These are phyloP conservation scores for Tuber microsphaerosporum DNA, from an alignment of 495 filamentous ascomycete species.

Conservation along the genomic window DNA sequence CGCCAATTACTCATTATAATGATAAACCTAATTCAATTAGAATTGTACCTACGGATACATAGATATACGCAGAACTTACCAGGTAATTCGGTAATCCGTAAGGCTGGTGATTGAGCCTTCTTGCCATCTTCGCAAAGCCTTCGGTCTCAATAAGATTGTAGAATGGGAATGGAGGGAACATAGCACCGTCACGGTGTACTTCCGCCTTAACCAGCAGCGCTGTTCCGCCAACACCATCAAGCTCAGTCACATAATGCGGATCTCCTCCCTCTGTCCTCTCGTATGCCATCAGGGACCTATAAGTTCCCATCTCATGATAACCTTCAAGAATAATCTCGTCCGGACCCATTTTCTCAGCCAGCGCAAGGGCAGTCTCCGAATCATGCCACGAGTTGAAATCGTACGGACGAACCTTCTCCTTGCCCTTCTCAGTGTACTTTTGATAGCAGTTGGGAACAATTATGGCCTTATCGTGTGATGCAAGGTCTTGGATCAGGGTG, in stretches of 20 bases:
- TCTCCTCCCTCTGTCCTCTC: conserved; percentile 57
- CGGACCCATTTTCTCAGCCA: conserved; percentile 67
- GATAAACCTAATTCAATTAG: conserved; percentile 35
- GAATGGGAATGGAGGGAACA: conserved; percentile 96
- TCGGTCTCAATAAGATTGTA: conserved; percentile 97
- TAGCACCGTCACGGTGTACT: conserved; percentile 92
- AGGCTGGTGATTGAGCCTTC: conserved; percentile 71
- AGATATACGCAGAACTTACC: conserved; percentile 50
- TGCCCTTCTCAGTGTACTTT: conserved; percentile 67
- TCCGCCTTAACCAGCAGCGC: conserved; percentile 93
- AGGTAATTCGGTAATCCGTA: conserved; percentile 92
- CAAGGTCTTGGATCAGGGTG: conserved; percentile 85
- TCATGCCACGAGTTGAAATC: conserved; percentile 98
- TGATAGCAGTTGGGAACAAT: conserved; percentile 96
- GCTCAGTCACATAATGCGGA: conserved; percentile 54
- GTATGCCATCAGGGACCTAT: conserved; percentile 85
- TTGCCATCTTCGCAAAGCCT: conserved; percentile 96
- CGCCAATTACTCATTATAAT: conserved; percentile 40
- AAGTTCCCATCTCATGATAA: conserved; percentile 86
- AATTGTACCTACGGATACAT: neutral
- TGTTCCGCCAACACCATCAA: conserved; percentile 93
- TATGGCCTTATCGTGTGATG: conserved; percentile 72
- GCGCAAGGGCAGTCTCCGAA: conserved; percentile 62
- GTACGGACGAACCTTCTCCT: conserved; percentile 68
- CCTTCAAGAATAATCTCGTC: conserved; percentile 94